Base-by-base conservation (phyloP, 2,329 filamentous ascomycete species). In the Fusarium virguliforme region DNA sequence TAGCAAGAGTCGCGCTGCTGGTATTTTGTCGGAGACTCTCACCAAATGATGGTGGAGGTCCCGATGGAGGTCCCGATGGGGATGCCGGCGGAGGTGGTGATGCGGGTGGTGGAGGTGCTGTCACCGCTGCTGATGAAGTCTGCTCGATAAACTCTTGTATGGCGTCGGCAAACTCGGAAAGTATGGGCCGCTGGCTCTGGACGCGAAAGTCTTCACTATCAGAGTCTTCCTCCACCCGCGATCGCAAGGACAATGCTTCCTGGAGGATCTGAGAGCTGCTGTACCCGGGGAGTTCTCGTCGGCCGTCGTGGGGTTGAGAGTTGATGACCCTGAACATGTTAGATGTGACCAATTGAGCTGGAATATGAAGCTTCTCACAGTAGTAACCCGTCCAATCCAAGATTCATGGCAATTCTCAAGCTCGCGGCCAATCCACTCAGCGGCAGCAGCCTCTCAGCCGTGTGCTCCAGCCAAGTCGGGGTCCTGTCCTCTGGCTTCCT, bases 261-360 rank as follows among this genome's bases (percentile, higher is more conserved):
- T 76, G 72, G 1, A 77, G 64, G 4, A 78, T 73, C 64, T 78
- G 76, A 9, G 74, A 74, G 64, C 70, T 75, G 61, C 70, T 72
- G 32, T 78, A 78, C 0, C 74, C 71, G 0, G 76, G 76, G 32
- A 78, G 75, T 30, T 75, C 73, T 40, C 62, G 41, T 18, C 66
- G 54, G 15, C 48, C 57, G 18, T 65, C 60, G 37, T 67, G 46
- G 40, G 75, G 74, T 50, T 70, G 69, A 50, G 71, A 66, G 53
- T 75, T 76, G 64, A 74, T 74, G 30, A 62, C 69, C 38, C 73
- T 76, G 4, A 4, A 13, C 22, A 32, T 24, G 55, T 76, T 13
- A 74, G 67, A 26, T 9, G 15, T 30, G 9, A 9, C 37, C 15
- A 30, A 50, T 32, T 22, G 22, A 35, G 1, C 3, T 13, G 4